phyloP scores from a whole-genome alignment of 1,139 yeast species.

The Pichia sp. region DNA sequence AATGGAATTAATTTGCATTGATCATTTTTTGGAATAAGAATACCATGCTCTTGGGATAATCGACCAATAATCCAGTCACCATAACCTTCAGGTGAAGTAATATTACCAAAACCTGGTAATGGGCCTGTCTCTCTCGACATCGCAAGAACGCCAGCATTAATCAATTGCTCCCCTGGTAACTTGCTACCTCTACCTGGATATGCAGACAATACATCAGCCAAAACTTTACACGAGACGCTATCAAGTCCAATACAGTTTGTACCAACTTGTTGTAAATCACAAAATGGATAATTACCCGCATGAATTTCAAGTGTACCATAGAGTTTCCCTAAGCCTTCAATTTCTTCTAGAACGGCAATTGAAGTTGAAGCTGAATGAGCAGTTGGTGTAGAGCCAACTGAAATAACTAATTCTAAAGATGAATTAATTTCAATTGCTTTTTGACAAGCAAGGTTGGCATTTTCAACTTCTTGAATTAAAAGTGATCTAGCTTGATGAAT shows the following conservation, averaged over 20 bases:
- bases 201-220: constrained; percentile 59
- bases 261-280: constrained; percentile 70
- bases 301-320: constrained; percentile 58
- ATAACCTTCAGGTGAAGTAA: constrained; percentile 33
- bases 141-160: constrained; percentile 71
- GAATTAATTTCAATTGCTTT: constrained; percentile 32
- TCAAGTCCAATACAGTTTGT: constrained; percentile 49
- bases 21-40: constrained; percentile 36
- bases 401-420: constrained; percentile 34
- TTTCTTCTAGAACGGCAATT: constrained; percentile 24
- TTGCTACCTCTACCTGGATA: constrained; percentile 48
- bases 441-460: constrained; percentile 51
- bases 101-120: constrained; percentile 44
- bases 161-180: constrained; percentile 48
- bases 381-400: constrained; percentile 82
- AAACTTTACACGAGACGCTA: constrained; percentile 49
- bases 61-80: constrained; percentile 52
- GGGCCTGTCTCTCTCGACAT: constrained; percentile 56
- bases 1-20: constrained; percentile 37
- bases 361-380: constrained; percentile 51
- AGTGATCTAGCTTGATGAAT: constrained; percentile 42
- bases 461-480: constrained; percentile 48
- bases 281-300: constrained; percentile 72
- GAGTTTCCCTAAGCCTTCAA: constrained; percentile 8
- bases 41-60: constrained; percentile 62